Evolutionary conservation across 441 rosid species (phyloP).

Genomic region (Melastoma candidum): DNA sequence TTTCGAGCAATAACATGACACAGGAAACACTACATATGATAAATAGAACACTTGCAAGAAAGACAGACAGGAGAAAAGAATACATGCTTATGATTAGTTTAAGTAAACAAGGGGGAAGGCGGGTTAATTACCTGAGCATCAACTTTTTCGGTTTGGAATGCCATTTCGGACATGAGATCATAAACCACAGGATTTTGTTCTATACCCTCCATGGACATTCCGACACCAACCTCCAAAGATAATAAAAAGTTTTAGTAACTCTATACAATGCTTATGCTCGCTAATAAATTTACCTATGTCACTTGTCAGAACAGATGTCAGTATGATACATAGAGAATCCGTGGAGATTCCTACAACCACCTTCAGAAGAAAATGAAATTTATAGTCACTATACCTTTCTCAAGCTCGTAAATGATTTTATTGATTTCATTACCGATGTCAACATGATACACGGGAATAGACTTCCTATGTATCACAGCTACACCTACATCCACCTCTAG

Average conservation of each 20-base stretch:
- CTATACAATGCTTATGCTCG: too few relatives aligned
- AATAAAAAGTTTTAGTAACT: background rate
- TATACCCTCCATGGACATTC: conserved; percentile 75
- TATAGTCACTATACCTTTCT: background rate
- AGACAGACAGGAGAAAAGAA: background rate
- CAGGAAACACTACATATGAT: too few relatives aligned
- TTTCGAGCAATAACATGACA: too few relatives aligned
- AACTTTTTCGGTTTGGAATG: conserved; percentile 45
- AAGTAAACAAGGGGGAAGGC: too few relatives aligned
- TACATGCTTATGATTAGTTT: too few relatives aligned
- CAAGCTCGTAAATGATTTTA: too few relatives aligned
- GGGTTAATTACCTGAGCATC: conserved; percentile 37
- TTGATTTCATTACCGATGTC: too few relatives aligned
- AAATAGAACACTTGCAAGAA: background rate
- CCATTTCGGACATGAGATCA: conserved; percentile 75
- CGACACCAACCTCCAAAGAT: conserved; percentile 51
- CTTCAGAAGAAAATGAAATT: conserved; percentile 19
- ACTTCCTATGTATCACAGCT: too few relatives aligned
- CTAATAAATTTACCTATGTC: too few relatives aligned
- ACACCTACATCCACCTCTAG: too few relatives aligned
- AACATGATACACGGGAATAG: too few relatives aligned
- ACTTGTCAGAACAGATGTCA: too few relatives aligned
- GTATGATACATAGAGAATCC: conserved; percentile 18
- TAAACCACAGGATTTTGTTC: conserved; percentile 69
- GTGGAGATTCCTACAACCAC: conserved; percentile 71